Evolutionary conservation across 1,284 basidiomycete species (phyloP), one percentile per base, ranked within the genome.

Genomic region (Ustilago tritici): DNA sequence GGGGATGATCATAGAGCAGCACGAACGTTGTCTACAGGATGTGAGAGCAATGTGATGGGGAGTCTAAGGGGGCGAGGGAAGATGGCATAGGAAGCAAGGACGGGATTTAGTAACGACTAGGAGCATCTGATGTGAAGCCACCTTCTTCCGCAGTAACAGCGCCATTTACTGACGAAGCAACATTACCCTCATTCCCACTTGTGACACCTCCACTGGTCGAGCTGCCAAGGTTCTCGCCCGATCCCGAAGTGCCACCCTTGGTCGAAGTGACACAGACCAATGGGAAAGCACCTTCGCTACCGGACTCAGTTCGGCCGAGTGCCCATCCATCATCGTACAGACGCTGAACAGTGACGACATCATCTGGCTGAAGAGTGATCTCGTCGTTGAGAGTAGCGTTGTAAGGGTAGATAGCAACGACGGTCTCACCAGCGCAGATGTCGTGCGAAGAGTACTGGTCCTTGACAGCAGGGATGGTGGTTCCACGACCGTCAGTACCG

Each of bases 251-350:
- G 49, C 76, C 80, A 38, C 81, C 81, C 61, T 82, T 82, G 43
- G 74, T 76, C 40, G 67, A 71, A 36, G 79, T 81, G 32, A 82
- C 81, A 38, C 82, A 83, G 34, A 83, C 82, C 53, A 83, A 60
- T 41, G 82, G 82, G 69, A 82, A 76, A 12, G 82, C 81, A 36
- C 82, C 82, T 55, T 82, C 79, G 41, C 46, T 59, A 23, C 80
- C 79, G 5, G 76, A 65, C 49, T 65, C 63, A 35, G 70, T 76
- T 4, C 76, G 62, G 3, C 82, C 79, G 1, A 84, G 67, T 14
- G 81, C 82, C 82, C 82, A 84, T 23, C 82, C 82, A 54, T 84
- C 82, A 56, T 84, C 82, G 63, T 82, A 84, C 10, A 84, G 63
- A 31, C 82, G 65, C 61, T 80, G 66, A 1, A 84, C 79, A 15